A percentile compares a stretch with the other conserved stretches of the same genome.
Conservation (phyloP, 768 basidiomycete genomes). For the Hypholoma sublateritium region DNA sequence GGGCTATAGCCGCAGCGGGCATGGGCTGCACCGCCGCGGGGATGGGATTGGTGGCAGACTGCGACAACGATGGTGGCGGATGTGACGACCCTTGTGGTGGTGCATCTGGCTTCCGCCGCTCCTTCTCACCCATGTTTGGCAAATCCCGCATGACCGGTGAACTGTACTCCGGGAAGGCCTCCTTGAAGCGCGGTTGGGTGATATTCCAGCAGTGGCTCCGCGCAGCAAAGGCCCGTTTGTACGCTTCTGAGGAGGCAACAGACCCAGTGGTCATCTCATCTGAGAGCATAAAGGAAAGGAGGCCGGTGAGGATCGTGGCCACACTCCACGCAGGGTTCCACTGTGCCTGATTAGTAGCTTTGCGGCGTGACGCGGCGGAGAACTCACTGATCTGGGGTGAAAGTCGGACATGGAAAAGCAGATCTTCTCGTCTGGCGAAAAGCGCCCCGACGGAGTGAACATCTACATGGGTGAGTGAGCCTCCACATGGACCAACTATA, state of each 20-base stretch:
- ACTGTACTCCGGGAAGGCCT: conserved; percentile 90
- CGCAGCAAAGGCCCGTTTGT: conserved; percentile 76
- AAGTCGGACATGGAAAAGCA: conserved; percentile 99
- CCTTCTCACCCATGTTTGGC: conserved; percentile 92
- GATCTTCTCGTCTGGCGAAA: conserved; percentile 91
- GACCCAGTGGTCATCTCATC: conserved; percentile 98
- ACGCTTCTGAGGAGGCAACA: conserved; percentile 72
- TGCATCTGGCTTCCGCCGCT: conserved; percentile 51
- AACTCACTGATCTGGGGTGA: conserved; percentile 81
- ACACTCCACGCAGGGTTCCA: conserved; percentile 98
- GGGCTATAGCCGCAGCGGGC: background rate
- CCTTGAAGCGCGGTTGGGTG: conserved; percentile 73
- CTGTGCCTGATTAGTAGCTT: conserved; percentile 33
- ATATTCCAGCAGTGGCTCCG: conserved; percentile 89
- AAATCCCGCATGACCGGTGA: conserved; percentile 63
- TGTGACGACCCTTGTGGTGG: conserved; percentile 16
- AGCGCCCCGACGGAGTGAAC: conserved; percentile 89
- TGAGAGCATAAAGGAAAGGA: conserved; percentile 92
- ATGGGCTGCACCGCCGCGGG: background rate
- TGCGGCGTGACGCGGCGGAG: background rate
- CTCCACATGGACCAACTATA: no score
- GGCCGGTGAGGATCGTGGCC: conserved; percentile 90
- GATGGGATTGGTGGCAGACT: background rate
- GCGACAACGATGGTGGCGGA: conserved; percentile 10
- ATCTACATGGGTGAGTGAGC: conserved; percentile 48